A percentile compares a stretch with the other conserved stretches of the same genome.
These are phyloP conservation scores for Alisma plantagoaquatica DNA, from an alignment of 106 monocot species.

Conservation along the genomic window DNA sequence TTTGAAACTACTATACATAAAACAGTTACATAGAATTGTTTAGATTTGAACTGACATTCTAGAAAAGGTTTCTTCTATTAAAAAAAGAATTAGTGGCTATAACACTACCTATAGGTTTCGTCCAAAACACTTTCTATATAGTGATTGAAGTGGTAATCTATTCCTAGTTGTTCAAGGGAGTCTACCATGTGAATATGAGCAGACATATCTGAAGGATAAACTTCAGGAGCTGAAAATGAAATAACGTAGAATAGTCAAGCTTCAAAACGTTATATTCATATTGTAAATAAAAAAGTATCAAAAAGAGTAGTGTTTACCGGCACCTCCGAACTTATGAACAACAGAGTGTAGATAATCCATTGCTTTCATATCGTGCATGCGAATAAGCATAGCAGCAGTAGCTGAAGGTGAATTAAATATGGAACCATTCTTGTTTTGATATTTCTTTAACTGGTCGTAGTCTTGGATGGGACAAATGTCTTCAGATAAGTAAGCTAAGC, in stretches of 20 bases:
- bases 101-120: slow-evolving; percentile 47
- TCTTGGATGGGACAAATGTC: too few relatives aligned
- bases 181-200: slow-evolving; percentile 48
- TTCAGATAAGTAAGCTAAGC: too few relatives aligned
- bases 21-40: slow-evolving; percentile 23
- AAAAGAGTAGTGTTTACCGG: slow-evolving; percentile 34
- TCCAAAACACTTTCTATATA: slow-evolving; percentile 63
- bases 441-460: too few relatives aligned
- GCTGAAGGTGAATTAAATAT: slow-evolving; percentile 85
- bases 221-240: slow-evolving; percentile 47
- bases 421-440: slow-evolving; percentile 77
- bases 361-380: slow-evolving; percentile 38
- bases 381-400: slow-evolving; percentile 55
- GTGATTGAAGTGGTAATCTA: slow-evolving; percentile 40
- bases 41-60: too few relatives aligned
- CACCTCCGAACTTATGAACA: slow-evolving; percentile 39
- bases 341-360: slow-evolving; percentile 42
- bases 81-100: too few relatives aligned
- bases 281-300: neutral
- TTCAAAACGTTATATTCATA: too few relatives aligned
- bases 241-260: neutral
- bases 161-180: slow-evolving; percentile 57
- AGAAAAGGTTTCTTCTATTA: neutral
- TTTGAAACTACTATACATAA: too few relatives aligned
- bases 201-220: slow-evolving; percentile 47